Base-by-base conservation (phyloP, 2,329 filamentous ascomycete species). In the Ilyonectria mors-panacis region DNA sequence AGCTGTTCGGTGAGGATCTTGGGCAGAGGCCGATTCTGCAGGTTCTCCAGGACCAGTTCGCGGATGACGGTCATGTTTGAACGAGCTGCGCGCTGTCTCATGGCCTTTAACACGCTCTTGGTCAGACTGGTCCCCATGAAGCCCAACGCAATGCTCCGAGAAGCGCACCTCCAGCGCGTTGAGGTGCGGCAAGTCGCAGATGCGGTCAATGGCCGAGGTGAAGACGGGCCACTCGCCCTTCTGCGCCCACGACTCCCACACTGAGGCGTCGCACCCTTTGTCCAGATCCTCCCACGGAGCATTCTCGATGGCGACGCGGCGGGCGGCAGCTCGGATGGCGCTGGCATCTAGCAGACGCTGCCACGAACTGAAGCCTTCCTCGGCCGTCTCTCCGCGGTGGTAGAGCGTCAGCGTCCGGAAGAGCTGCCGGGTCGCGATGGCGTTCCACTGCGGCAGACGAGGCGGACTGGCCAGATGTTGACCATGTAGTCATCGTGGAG, bases 11-110 rank as follows among this genome's bases (percentile, higher is more conserved):
- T 0, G 75, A 37, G 0, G 53, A 42, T 0, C 1, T 67, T 65
- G 0, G 58, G 53, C 1, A 75, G 2, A 0, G 71, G 55, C 5
- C 17, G 39, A 39, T 76, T 75, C 33, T 74, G 68, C 8, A 77
- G 45, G n/a, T 68, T 63, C 15, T 62, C 26, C 39, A 76, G 17
- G 0, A 48, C 47, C 12, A 78, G 37, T 10, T 69, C 63, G 1
- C 44, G 53, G 3, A 77, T 60, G 2, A 42, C 13, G 48, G 26
- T 21, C 12, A 10, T 35, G 3, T 28, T 23, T 9, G 37, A 15
- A 13, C 8, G 19, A 23, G 6, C 6, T 15, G 23, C 17, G 1
- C 54, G 21, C 17, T 44, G 15, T 8, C 19, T 15, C 7, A 57
- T n/a, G 6, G 23, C 54, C 10, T 45, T 5, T 15, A 57, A 57